Conservation (phyloP, 805 yeast genomes). For the Candida jianshihensis region DNA sequence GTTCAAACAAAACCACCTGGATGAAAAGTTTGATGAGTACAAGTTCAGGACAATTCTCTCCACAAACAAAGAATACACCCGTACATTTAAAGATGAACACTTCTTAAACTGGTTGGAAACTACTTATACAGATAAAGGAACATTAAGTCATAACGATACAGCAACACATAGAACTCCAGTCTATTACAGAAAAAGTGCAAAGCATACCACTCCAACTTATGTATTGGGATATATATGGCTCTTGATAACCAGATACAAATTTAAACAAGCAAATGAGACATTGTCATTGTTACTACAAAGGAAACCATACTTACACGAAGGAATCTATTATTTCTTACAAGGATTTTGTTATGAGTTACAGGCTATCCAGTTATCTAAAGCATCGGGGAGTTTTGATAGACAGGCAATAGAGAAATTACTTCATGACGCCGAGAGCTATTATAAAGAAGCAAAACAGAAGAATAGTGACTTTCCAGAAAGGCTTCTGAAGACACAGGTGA, state of each 20-base stretch:
- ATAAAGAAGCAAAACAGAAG: slow-evolving; percentile 8
- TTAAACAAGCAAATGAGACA: slow-evolving; percentile 12
- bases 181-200: slow-evolving; percentile 13
- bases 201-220: slow-evolving; percentile 8
- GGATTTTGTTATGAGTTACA: slow-evolving; percentile 19
- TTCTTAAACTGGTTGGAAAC: slow-evolving; percentile 17
- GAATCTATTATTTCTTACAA: slow-evolving; percentile 18
- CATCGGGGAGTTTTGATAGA: slow-evolving; percentile 2
- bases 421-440: slow-evolving; percentile 7
- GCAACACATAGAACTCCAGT: neutral
- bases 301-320: slow-evolving; percentile 17
- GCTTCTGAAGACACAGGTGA: slow-evolving; percentile 10
- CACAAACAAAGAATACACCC: neutral
- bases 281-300: slow-evolving; percentile 10
- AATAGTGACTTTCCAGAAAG: slow-evolving; percentile 14
- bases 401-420: slow-evolving; percentile 9
- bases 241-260: slow-evolving; percentile 13
- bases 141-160: neutral
- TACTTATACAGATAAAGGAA: slow-evolving; percentile 8
- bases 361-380: slow-evolving; percentile 7
- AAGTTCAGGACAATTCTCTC: slow-evolving; percentile 4
- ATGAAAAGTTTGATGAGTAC: slow-evolving; percentile 6
- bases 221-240: slow-evolving; percentile 16
- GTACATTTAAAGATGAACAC: slow-evolving; percentile 16
- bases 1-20: slow-evolving; percentile 3